These are phyloP conservation scores for Botrytis squamosa DNA, from an alignment of 2,329 filamentous ascomycete genomes.

Conservation along the genomic window DNA sequence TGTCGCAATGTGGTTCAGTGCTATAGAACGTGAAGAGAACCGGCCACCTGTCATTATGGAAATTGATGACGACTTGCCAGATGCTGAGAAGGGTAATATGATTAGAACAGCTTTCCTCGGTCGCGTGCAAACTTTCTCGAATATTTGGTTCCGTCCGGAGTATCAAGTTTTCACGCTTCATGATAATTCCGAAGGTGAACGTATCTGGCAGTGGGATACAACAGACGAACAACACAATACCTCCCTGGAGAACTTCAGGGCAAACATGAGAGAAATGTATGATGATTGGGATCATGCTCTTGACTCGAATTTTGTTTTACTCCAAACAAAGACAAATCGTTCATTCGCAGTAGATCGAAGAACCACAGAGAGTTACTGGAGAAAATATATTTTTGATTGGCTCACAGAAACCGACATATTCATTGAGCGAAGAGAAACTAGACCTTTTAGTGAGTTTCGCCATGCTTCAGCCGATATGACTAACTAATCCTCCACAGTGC, in stretches of 20 bases:
- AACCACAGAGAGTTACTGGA: constrained; percentile 23
- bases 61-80: not conserved
- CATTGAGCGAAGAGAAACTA: constrained; percentile 2
- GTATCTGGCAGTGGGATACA: constrained; percentile 14
- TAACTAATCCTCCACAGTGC: constrained; percentile 5
- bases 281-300: constrained; percentile 7
- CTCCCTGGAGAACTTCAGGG: not conserved
- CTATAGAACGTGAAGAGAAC: constrained; percentile 9
- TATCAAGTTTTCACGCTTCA: constrained; percentile 22
- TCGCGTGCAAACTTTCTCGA: not conserved
- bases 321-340: not conserved
- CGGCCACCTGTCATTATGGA: not conserved
- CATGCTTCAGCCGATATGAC: not conserved
- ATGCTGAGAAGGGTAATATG: not conserved
- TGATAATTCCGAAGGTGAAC: not conserved
- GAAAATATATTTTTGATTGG: constrained; percentile 26
- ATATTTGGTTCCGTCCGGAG: constrained; percentile 30
- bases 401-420: constrained; percentile 18
- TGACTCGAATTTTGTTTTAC: constrained; percentile 6
- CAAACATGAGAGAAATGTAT: constrained; percentile 2
- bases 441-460: not conserved
- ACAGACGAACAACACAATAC: constrained; percentile 2
- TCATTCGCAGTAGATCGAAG: constrained; percentile 12
- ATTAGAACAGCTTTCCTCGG: not conserved
- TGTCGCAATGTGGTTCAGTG: constrained; percentile 20